A percentile compares a stretch with the other conserved stretches of the same genome.
These are phyloP conservation scores for Wallacemonas sp. DNA, from an alignment of 208 protist genomes.

Conservation along the genomic window DNA sequence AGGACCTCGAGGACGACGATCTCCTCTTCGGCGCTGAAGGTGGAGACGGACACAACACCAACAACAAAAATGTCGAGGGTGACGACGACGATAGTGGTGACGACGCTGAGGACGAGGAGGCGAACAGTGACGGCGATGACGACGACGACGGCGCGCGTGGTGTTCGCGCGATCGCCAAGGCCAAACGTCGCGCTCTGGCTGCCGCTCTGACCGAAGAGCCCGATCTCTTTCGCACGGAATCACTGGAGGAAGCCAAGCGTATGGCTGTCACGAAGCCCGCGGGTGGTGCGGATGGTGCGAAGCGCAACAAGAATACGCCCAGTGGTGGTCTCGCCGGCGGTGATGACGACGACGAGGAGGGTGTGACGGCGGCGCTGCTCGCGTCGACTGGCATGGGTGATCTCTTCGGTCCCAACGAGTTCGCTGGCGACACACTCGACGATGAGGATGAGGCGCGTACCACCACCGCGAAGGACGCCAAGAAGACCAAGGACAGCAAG, in stretches of 20 bases:
- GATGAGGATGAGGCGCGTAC: neutral
- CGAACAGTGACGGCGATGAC: slow-evolving; percentile 24
- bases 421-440: slow-evolving; percentile 1
- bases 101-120: slow-evolving; percentile 25
- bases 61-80: slow-evolving; percentile 15
- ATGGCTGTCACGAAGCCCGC: slow-evolving; percentile 1
- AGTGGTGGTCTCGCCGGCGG: neutral
- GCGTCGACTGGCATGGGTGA: slow-evolving; percentile 4
- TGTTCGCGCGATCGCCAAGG: neutral
- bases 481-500: neutral
- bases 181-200: slow-evolving; percentile 12
- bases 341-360: slow-evolving; percentile 14
- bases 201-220: slow-evolving; percentile 25
- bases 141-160: slow-evolving; percentile 10
- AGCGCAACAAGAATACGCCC: neutral
- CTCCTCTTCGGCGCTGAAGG: slow-evolving; percentile 3
- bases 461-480: neutral
- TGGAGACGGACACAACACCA: neutral
- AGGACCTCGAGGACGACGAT: slow-evolving; percentile 45
- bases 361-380: slow-evolving; percentile 2
- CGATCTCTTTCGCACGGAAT: slow-evolving; percentile 49
- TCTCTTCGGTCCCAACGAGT: neutral
- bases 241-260: slow-evolving; percentile 60
- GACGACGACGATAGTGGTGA: slow-evolving; percentile 15
- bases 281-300: neutral